Evolutionary conservation across 768 basidiomycete species (phyloP).

Genomic region (Punctularia strigosozonata): DNA sequence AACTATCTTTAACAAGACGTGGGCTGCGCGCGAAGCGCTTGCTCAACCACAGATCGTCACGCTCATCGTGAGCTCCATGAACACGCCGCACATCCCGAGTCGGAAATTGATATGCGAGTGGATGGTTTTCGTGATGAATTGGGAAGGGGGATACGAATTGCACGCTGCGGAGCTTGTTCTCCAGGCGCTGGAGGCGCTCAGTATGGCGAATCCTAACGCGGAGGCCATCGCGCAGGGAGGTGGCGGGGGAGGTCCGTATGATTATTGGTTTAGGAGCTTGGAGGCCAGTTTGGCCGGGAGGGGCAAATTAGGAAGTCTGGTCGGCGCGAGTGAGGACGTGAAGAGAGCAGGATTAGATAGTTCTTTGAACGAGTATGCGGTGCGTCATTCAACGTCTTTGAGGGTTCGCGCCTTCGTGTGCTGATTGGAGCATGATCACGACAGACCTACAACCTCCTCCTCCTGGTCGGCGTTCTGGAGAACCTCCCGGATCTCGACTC

Average conservation of each 20-base stretch:
- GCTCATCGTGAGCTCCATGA: slow-evolving; percentile 73
- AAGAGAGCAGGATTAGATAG: slow-evolving; percentile 55
- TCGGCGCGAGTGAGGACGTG: slow-evolving; percentile 91
- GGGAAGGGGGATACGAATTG: slow-evolving; percentile 45
- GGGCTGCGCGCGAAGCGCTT: slow-evolving; percentile 59
- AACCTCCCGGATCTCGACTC: slow-evolving; percentile 69
- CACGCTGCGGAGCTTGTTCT: slow-evolving; percentile 65
- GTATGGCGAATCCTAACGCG: slow-evolving; percentile 46
- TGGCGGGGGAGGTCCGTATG: slow-evolving; percentile 58
- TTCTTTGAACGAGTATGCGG: slow-evolving; percentile 77
- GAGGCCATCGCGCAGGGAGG: no score
- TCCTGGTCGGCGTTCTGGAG: slow-evolving; percentile 58
- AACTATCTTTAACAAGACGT: slow-evolving; percentile 60
- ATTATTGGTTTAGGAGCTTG: slow-evolving; percentile 83
- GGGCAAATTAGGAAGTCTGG: slow-evolving; percentile 90
- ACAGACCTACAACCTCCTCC: slow-evolving; percentile 58
- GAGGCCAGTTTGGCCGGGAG: slow-evolving; percentile 68
- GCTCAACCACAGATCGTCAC: slow-evolving; percentile 63
- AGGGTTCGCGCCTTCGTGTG: neutral
- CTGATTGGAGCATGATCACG: slow-evolving; percentile 1
- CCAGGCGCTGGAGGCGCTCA: slow-evolving; percentile 63
- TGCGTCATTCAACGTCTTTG: slow-evolving; percentile 25
- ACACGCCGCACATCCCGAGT: slow-evolving; percentile 67
- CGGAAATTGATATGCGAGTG: slow-evolving; percentile 74
- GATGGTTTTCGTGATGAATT: slow-evolving; percentile 61